Base-by-base conservation (phyloP, 352 stramenopile genomes). In the Pythium apleroticum region DNA sequence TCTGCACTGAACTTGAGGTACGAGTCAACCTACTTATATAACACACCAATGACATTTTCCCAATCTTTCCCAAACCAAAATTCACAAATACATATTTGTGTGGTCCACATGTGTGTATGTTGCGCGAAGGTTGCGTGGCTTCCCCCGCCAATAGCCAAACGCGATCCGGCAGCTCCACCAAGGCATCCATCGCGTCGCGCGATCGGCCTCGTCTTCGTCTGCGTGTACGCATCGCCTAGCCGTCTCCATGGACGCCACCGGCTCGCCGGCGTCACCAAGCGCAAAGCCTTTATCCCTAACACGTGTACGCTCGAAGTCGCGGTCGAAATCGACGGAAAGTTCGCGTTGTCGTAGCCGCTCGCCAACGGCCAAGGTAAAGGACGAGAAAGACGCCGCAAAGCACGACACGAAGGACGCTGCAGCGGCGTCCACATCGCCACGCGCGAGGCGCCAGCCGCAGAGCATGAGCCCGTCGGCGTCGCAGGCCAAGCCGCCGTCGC, bases 401-500 rank as follows among this genome's bases (percentile, higher is more conserved):
- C 12, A 27, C 5, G 52, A 57, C 30, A 24, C 9, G 27, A 14
- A n/a, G 20, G 17, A 12, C 24, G 50, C 28, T 25, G 30, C 45
- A 11, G 19, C 6, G 33, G 19, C 27, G 11, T 4, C 45, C 33
- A 52, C 30, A 19, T 45, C 60, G 52, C 31, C 39, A 11, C n/a
- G 19, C 10, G 31, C 60, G 52, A 22, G 27, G 25, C 28, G 33
- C 2, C 45, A 27, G 14, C 5, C 15, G n/a, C 31, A 22, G 10
- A 58, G 45, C 45, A 41, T 63, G 53, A 69, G 63, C n/a, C 63
- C 63, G 22, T 56, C 63, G 30, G 30, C 28, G 24, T 52, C 37
- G 10, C 20, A 59, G 19, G 43, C 31, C 31, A 69, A 69, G 56
- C 49, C 50, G 11, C 61, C 74, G 14, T 72, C 66, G 41, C 52